Conservation (phyloP, 345 rosid species). For the Xanthoceras sorbifolium region DNA sequence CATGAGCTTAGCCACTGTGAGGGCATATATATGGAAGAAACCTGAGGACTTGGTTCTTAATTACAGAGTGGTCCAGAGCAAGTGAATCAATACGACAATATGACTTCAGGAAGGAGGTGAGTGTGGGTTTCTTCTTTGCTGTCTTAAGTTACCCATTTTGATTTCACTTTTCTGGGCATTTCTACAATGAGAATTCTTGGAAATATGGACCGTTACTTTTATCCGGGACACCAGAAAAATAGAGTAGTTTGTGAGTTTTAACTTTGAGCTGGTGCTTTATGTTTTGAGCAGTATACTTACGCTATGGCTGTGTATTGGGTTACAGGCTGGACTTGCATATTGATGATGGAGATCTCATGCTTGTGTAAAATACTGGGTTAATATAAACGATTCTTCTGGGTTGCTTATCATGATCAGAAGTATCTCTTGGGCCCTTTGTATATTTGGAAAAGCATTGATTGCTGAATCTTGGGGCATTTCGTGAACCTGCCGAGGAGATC, state of each 20-base stretch:
- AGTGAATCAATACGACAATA: slow-evolving; percentile 41
- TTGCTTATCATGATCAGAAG: slow-evolving; percentile 21
- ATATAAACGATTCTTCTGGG: slow-evolving; percentile 15
- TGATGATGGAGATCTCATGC: slow-evolving; percentile 21
- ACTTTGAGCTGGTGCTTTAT: too few relatives aligned
- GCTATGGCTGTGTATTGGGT: not conserved
- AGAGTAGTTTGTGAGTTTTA: not conserved
- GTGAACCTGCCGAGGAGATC: slow-evolving; percentile 27
- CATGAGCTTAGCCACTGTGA: slow-evolving; percentile 96
- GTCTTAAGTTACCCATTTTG: not conserved
- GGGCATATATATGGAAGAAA: slow-evolving; percentile 96
- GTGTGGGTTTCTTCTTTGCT: slow-evolving; percentile 1
- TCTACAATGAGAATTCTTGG: not conserved
- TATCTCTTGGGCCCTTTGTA: slow-evolving; percentile 30
- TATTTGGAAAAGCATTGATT: slow-evolving; percentile 26
- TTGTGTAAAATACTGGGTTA: slow-evolving; percentile 26
- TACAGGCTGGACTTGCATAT: slow-evolving; percentile 35
- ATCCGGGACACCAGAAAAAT: not conserved
- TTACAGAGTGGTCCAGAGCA: slow-evolving; percentile 75
- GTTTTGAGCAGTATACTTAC: too few relatives aligned
- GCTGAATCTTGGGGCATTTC: slow-evolving; percentile 26
- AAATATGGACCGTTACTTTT: not conserved
- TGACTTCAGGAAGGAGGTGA: slow-evolving; percentile 36
- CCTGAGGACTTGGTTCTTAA: slow-evolving; percentile 91
- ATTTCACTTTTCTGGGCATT: not conserved